A percentile compares a stretch with the other conserved stretches of the same genome.
These are phyloP conservation scores for Amanita pseudoporphyria DNA, from an alignment of 768 basidiomycete genomes.

Conservation along the genomic window DNA sequence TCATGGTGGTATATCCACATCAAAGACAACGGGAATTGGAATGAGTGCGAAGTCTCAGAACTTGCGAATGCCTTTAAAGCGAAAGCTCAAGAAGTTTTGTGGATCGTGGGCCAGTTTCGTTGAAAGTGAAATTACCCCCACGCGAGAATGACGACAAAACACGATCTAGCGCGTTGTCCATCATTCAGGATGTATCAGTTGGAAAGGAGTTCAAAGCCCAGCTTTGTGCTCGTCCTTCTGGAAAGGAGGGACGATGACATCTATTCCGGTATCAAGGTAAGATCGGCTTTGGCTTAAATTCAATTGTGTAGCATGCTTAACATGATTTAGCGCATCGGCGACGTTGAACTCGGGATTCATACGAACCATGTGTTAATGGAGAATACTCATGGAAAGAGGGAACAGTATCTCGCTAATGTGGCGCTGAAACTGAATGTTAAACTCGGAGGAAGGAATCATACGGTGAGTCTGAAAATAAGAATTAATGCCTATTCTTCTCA, in stretches of 20 bases:
- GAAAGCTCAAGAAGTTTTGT: not conserved
- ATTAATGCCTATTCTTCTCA: not conserved
- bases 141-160: not conserved
- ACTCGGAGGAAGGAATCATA: slow-evolving; percentile 73
- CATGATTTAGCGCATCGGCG: slow-evolving; percentile 43
- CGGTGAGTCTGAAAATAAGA: slow-evolving; percentile 22
- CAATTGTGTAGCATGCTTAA: not conserved
- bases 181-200: not conserved
- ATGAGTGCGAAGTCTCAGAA: not conserved
- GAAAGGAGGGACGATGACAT: not conserved
- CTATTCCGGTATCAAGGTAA: slow-evolving; percentile 1
- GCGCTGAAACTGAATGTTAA: slow-evolving; percentile 79
- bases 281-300: slow-evolving; percentile 11
- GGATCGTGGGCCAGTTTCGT: not conserved
- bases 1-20: not conserved
- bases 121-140: not conserved
- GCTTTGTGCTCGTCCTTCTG: not conserved
- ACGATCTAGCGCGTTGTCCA: not conserved
- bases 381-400: slow-evolving; percentile 62
- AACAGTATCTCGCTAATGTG: slow-evolving; percentile 77
- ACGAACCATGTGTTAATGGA: slow-evolving; percentile 62
- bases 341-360: slow-evolving; percentile 61
- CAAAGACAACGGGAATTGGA: not conserved
- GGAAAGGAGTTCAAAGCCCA: not conserved
- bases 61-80: not conserved